These are phyloP conservation scores for Cyclostephanos tholiformis DNA, from an alignment of 108 stramenopile species.

Conservation along the genomic window DNA sequence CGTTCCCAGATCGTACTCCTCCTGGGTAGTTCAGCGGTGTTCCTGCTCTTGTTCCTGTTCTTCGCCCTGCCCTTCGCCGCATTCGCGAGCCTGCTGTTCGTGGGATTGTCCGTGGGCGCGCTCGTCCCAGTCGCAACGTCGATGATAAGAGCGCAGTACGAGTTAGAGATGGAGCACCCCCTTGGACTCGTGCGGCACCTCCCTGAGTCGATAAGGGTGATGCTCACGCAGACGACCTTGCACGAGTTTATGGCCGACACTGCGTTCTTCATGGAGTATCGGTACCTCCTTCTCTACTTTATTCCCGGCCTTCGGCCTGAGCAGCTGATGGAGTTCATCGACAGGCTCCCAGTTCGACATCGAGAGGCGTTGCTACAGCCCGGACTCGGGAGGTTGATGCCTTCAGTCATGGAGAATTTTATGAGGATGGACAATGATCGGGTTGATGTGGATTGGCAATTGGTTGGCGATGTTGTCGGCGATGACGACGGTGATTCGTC, in stretches of 20 bases:
- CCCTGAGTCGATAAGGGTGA: constrained; percentile 53
- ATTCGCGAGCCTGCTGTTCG: constrained; percentile 33
- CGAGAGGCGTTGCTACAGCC: constrained; percentile 56
- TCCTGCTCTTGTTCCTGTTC: constrained; percentile 44
- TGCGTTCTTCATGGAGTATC: constrained; percentile 48
- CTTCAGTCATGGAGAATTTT: constrained; percentile 36
- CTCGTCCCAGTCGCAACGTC: constrained; percentile 38
- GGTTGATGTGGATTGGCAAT: constrained; percentile 21
- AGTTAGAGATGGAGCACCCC: constrained; percentile 45
- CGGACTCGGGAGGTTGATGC: constrained; percentile 59
- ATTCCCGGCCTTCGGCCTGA: constrained; percentile 72
- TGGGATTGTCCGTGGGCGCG: constrained; percentile 31
- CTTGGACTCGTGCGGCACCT: constrained; percentile 45
- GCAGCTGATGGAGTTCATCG: constrained; percentile 59
- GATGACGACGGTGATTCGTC: constrained; percentile 40
- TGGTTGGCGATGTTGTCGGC: constrained; percentile 4
- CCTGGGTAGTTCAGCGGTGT: constrained; percentile 25
- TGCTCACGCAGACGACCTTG: constrained; percentile 55
- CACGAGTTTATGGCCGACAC: constrained; percentile 73
- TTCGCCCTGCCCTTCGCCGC: constrained; percentile 43
- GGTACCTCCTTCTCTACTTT: constrained; percentile 69
- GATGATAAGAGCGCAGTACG: constrained; percentile 28
- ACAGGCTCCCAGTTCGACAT: constrained; percentile 64
- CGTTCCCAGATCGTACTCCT: constrained; percentile 36
- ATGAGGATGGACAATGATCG: constrained; percentile 29